phyloP scores from a whole-genome alignment of 2,329 filamentous ascomycete species.

The Tolypocladium tundrense region DNA sequence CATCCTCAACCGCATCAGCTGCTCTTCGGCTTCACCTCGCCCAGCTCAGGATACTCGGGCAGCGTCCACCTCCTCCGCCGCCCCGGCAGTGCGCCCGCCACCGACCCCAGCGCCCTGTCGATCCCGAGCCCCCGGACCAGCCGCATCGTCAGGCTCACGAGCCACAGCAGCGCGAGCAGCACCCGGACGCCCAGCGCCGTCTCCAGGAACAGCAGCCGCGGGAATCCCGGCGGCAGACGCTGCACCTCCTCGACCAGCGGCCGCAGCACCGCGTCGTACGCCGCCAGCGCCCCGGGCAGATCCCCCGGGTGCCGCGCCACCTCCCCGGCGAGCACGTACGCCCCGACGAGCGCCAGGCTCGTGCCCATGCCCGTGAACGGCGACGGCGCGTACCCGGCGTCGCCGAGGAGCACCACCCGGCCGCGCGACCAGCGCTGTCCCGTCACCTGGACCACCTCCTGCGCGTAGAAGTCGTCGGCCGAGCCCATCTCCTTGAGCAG shows the following conservation, averaged over 20 bases:
- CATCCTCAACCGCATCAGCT: background rate
- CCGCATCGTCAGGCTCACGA: background rate
- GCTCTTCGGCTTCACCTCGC: background rate
- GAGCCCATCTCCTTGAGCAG: slow-evolving; percentile 24
- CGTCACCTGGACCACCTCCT: slow-evolving; percentile 31
- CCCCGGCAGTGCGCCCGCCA: background rate
- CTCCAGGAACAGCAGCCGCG: slow-evolving; percentile 14
- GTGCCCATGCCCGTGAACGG: slow-evolving; percentile 39
- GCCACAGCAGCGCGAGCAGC: slow-evolving; percentile 6
- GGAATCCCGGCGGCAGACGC: slow-evolving; percentile 17
- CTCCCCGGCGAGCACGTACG: slow-evolving; percentile 40
- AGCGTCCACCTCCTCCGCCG: background rate
- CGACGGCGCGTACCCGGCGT: slow-evolving; percentile 37
- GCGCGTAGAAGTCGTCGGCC: slow-evolving; percentile 32
- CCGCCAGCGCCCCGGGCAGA: slow-evolving; percentile 17
- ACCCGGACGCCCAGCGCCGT: slow-evolving; percentile 16
- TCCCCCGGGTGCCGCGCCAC: slow-evolving; percentile 16
- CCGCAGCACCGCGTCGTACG: slow-evolving; percentile 29
- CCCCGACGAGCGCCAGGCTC: slow-evolving; percentile 31
- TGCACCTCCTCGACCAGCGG: slow-evolving; percentile 30
- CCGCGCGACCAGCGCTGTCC: slow-evolving; percentile 22
- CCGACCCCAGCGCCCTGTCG: background rate
- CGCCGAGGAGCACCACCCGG: slow-evolving; percentile 34
- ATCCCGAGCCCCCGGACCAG: background rate
- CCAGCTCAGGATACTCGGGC: background rate